These are phyloP conservation scores for Baffinella frigidus DNA, from an alignment of 208 protist species.

Conservation along the genomic window DNA sequence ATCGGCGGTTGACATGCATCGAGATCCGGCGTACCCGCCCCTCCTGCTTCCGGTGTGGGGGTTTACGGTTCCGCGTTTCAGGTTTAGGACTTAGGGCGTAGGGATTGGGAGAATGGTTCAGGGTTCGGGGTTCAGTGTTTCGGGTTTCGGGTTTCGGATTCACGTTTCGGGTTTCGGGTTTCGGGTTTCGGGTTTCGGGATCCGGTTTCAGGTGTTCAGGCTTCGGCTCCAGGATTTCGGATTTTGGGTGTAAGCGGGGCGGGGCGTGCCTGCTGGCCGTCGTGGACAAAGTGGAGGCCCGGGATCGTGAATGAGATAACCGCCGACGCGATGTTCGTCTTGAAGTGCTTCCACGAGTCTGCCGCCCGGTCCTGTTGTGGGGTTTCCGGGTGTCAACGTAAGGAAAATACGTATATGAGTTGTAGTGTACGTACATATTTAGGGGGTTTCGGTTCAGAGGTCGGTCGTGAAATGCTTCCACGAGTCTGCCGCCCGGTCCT, in stretches of 20 bases:
- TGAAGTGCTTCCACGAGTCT: neutral
- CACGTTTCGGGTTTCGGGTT: constrained; percentile 31
- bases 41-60: neutral
- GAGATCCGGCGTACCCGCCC: neutral
- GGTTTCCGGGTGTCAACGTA: no score
- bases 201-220: neutral
- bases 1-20: constrained; percentile 24
- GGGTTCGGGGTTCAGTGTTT: neutral
- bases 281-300: constrained; percentile 31
- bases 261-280: constrained; percentile 43
- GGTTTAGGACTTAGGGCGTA: neutral
- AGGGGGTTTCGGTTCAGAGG: no score
- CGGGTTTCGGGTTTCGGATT: constrained; percentile 15
- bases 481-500: neutral
- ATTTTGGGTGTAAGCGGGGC: neutral
- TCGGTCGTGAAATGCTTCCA: neutral
- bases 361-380: neutral
- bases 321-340: neutral
- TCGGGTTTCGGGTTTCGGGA: neutral
- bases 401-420: no score
- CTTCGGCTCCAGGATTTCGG: neutral
- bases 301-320: constrained; percentile 49
- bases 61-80: constrained; percentile 14
- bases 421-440: no score
- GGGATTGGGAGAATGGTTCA: neutral